Evolutionary conservation across 768 basidiomycete species (phyloP), one percentile per base, ranked within the genome.

Genomic region (Calocera viscosa): DNA sequence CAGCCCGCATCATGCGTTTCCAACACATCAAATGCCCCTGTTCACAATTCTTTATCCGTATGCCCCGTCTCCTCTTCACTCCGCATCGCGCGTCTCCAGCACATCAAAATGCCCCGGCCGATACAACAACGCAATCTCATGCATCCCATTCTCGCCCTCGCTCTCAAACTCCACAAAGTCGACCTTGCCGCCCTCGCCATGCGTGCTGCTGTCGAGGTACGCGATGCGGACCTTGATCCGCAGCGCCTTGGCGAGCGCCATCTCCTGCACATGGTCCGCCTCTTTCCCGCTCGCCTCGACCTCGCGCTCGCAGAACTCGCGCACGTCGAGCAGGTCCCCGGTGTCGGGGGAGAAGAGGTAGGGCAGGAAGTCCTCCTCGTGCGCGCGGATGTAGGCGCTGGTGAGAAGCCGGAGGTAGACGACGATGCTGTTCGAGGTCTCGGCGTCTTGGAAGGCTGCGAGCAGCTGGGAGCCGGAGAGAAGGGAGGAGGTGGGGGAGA

Each of bases 31-130:
- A n/a, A n/a, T n/a, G 11, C 39, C 19, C 19, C 39, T 40, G 10
- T 40, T 40, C 19, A 40, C 39, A 19, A 10, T 40, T 40, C 10
- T 40, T 40, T 10, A 10, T 40, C 10, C 39, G 19, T 14, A 14
- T n/a, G 49, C 22, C 11, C 49, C n/a, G n/a, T n/a, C n/a, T 49
- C 12, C 10, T 14, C 49, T 16, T 32, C 24, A 60, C 26, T 60
- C 53, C 53, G 8, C 19, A 26, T 60, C 53, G 34, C 65, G 35
- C 41, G 64, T 66, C 47, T 74, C 73, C 22, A 90, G 77, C 64
- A 93, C 87, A 76, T 94, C 92, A 75, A 90, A 94, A 74, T 94
- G 92, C 10, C 92, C 91, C 22, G 92, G 91, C 63, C 91, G 91
- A 35, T 91, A 93, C 33, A 94, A 77, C 68, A 94, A 74, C 63